phyloP scores from a whole-genome alignment of 139 green algal species.

The Coelastrella sp. region DNA sequence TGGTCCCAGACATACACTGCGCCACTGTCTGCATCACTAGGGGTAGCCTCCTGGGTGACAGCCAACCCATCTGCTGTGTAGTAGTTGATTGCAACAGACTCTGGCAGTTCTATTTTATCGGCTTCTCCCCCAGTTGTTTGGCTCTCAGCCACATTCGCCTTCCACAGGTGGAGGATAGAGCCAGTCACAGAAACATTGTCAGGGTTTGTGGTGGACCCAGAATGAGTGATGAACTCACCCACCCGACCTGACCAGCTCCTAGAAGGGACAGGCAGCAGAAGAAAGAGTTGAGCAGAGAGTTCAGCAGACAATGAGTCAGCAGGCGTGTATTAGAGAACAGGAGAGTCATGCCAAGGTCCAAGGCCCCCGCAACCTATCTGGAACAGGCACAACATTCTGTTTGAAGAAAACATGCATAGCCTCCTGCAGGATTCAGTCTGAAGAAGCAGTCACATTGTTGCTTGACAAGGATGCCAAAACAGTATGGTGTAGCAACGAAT shows the following conservation, averaged over 20 bases:
- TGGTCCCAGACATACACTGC: conserved; percentile 35
- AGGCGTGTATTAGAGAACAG: no score
- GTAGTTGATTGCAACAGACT: conserved; percentile 36
- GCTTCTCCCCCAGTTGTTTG: background rate
- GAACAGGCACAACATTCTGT: no score
- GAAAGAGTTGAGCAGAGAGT: background rate
- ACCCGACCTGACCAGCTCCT: conserved; percentile 25
- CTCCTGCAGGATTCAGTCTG: no score
- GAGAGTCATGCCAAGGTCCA: no score
- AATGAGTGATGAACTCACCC: conserved; percentile 8
- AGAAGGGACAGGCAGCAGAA: background rate
- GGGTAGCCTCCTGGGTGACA: background rate
- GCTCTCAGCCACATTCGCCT: background rate
- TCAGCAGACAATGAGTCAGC: background rate
- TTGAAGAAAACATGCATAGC: no score
- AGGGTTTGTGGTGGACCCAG: background rate
- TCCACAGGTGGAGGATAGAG: conserved; percentile 29
- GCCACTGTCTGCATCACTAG: background rate
- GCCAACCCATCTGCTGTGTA: conserved; percentile 1
- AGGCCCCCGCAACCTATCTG: no score
- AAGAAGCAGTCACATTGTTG: no score
- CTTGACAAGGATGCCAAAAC: no score
- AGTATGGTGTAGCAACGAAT: background rate
- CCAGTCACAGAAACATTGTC: background rate
- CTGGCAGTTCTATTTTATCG: background rate